Conservation (phyloP, 306 rosid genomes). For the Gastrolobium bilobum region DNA sequence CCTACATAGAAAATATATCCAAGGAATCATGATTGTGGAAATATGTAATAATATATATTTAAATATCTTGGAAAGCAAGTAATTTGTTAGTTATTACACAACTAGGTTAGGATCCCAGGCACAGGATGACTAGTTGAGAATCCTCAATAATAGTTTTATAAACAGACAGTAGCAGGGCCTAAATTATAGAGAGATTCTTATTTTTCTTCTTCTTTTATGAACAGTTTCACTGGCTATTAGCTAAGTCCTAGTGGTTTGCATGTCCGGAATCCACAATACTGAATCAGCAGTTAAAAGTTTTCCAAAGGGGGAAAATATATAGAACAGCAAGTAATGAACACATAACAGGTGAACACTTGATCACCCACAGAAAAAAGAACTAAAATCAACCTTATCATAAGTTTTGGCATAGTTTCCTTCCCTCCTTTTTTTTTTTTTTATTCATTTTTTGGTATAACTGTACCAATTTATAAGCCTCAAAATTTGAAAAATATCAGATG, state of each 20-base stretch:
- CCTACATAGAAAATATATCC: slow-evolving; percentile 55
- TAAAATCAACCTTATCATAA: neutral
- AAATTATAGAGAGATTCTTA: neutral
- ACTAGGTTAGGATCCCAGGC: neutral
- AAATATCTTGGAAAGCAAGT: slow-evolving; percentile 33
- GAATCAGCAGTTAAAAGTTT: slow-evolving; percentile 7
- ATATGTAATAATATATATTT: slow-evolving; percentile 5
- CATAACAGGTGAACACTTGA: neutral
- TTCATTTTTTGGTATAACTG: neutral
- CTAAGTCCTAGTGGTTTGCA: neutral
- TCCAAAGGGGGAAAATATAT: neutral
- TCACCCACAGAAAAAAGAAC: neutral
- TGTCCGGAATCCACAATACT: slow-evolving; percentile 2
- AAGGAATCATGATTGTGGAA: slow-evolving; percentile 34
- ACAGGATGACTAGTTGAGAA: neutral
- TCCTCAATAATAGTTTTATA: neutral
- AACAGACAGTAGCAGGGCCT: neutral
- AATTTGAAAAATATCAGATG: neutral
- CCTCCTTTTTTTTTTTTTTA: neutral
- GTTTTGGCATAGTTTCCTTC: neutral
- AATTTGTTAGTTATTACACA: slow-evolving; percentile 25
- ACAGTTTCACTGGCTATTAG: neutral
- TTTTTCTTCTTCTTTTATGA: neutral
- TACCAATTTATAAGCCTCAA: neutral
- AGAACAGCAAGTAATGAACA: neutral